A percentile compares a stretch with the other conserved stretches of the same genome.
Conservation (phyloP, 75 land plant species). For the Cryptomeria japonica region DNA sequence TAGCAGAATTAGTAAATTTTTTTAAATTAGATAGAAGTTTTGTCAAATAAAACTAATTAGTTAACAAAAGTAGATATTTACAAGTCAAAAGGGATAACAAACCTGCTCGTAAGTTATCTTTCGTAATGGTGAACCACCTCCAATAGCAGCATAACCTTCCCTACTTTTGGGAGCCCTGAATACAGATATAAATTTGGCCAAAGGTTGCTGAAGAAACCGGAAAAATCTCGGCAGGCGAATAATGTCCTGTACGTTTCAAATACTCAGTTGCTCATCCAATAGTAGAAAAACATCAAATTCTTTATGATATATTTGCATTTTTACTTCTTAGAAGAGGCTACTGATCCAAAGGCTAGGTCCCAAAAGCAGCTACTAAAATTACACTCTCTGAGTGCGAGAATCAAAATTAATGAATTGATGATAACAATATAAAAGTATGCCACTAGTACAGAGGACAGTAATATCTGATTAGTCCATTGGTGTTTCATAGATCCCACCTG, state of each 20-base stretch:
- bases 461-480: not conserved
- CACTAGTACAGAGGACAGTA: not conserved
- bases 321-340: not conserved
- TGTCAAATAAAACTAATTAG: not conserved
- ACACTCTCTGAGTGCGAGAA: not conserved
- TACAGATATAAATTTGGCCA: constrained; percentile 73
- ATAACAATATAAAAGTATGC: not conserved
- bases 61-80: not conserved
- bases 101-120: constrained; percentile 90
- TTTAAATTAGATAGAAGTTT: not conserved
- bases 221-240: constrained; percentile 81
- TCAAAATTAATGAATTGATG: not conserved
- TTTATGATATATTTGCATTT: not conserved
- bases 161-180: constrained; percentile 86
- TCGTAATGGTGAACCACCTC: constrained; percentile 90
- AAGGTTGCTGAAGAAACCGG: constrained; percentile 68
- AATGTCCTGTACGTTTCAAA: constrained; percentile 58
- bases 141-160: constrained; percentile 91
- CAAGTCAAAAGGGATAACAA: not conserved
- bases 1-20: not conserved
- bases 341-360: not conserved
- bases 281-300: not conserved
- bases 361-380: not conserved
- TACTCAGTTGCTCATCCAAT: not conserved
- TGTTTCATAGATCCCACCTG: not conserved